phyloP scores from a whole-genome alignment of 1,284 basidiomycete species.

The Phylloporus sp. region DNA sequence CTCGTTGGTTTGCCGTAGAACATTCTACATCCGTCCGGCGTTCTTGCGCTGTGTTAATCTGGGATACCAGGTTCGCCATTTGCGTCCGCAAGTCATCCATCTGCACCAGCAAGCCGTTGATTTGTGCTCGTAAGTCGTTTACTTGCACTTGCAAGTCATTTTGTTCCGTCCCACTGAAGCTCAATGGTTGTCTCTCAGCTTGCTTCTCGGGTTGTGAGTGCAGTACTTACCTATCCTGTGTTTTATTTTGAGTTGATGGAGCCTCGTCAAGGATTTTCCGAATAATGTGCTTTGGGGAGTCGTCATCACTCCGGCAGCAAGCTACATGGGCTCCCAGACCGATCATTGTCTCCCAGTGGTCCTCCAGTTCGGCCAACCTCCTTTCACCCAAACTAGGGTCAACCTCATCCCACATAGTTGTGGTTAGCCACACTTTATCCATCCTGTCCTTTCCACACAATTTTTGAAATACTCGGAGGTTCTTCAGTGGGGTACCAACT shows the following conservation, averaged over 20 bases:
- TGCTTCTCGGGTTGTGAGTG: constrained; percentile 10
- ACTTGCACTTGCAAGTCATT: too few species aligned
- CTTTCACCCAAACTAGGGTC: neutral
- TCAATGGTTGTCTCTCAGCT: constrained; percentile 7
- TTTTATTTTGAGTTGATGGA: too few species aligned
- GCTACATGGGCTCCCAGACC: constrained; percentile 1
- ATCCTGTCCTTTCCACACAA: neutral
- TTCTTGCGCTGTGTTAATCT: too few species aligned
- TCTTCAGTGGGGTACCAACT: constrained; percentile 44
- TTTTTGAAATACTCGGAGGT: constrained; percentile 20
- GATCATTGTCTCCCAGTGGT: constrained; percentile 19
- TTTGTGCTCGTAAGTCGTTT: too few species aligned
- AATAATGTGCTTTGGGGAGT: constrained; percentile 15
- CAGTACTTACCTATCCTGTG: constrained; percentile 6
- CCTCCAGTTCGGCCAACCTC: constrained; percentile 13
- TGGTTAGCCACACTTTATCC: neutral
- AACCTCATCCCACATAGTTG: neutral
- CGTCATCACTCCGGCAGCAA: constrained; percentile 7
- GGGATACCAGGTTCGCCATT: too few species aligned
- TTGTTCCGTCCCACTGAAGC: too few species aligned
- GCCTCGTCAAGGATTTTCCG: constrained; percentile 2
- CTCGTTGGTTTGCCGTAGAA: too few species aligned
- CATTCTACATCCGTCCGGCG: too few species aligned
- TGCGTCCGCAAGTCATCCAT: too few species aligned
- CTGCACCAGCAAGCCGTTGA: too few species aligned